Percentiles rank a stretch among this genome's conserved stretches.
phyloP scores from a whole-genome alignment of 176 grass and related monocot genomes.

The Aegilops sharonensis region DNA sequence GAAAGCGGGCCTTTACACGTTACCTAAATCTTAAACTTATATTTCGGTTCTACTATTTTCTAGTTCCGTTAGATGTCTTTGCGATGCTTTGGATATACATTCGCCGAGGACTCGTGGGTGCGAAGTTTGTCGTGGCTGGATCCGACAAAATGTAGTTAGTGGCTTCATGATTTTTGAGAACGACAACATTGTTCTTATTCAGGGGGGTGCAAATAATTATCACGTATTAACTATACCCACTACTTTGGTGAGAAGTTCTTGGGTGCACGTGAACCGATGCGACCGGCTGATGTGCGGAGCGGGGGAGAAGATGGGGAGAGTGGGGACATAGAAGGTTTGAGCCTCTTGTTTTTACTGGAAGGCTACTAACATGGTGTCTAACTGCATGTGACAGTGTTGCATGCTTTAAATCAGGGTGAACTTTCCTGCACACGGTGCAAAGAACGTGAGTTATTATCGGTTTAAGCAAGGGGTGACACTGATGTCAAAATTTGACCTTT shows the following conservation, averaged over 20 bases:
- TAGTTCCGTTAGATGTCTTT: no score
- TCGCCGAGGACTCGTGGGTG: no score
- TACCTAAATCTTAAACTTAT: no score
- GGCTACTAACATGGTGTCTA: background rate
- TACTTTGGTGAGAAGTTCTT: background rate
- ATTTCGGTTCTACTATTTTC: no score
- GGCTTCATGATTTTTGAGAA: background rate
- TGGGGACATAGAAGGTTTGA: background rate
- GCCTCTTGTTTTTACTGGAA: background rate
- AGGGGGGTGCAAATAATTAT: background rate
- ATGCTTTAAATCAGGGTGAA: background rate
- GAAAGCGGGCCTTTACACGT: background rate
- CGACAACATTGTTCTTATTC: background rate
- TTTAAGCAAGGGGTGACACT: rapidly evolving
- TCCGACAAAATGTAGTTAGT: background rate
- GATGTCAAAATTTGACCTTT: background rate
- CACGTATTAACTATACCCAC: background rate
- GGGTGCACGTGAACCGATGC: no score
- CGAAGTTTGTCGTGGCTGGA: background rate
- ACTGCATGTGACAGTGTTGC: background rate
- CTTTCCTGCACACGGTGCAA: rapidly evolving
- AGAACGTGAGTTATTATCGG: no score
- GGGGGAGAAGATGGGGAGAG: background rate
- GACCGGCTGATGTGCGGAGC: no score
- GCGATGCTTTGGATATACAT: no score